Conservation (phyloP, 2,329 filamentous ascomycete species). For the Tolypocladium paradoxum region DNA sequence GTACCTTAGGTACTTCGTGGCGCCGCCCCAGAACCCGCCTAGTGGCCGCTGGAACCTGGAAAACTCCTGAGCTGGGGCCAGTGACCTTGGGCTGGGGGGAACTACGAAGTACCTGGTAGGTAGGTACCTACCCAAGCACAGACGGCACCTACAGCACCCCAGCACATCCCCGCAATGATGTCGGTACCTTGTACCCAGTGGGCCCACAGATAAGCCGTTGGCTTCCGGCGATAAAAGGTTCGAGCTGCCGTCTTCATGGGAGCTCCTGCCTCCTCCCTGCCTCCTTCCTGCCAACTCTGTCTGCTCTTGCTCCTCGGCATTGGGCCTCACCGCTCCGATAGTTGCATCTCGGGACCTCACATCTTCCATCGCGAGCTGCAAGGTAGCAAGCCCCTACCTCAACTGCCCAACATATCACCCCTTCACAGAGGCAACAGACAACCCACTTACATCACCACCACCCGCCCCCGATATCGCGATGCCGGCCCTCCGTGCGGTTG, state of each 20-base stretch:
- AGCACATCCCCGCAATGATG: not conserved
- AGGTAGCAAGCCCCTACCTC: not conserved
- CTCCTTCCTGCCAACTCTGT: not conserved
- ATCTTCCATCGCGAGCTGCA: not conserved
- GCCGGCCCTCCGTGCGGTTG: constrained; percentile 8
- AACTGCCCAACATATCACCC: not conserved
- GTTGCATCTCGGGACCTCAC: not conserved
- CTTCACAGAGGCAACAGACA: not conserved
- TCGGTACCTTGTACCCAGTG: not conserved
- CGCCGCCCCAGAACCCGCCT: not conserved
- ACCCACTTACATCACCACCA: not conserved
- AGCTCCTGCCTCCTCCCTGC: not conserved
- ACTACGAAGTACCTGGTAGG: too few species aligned
- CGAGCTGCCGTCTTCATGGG: not conserved
- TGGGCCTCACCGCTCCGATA: not conserved
- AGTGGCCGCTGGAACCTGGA: too few species aligned
- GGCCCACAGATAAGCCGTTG: not conserved
- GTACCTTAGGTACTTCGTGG: too few species aligned
- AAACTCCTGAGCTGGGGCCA: not conserved
- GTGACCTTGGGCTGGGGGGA: not conserved
- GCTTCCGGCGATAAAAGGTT: not conserved
- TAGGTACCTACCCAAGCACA: too few species aligned
- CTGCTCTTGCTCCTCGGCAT: not conserved
- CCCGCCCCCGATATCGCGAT: constrained; percentile 1
- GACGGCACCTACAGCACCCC: not conserved